Percentiles rank a stretch among this genome's conserved stretches.
These are phyloP conservation scores for Populus tremula DNA, from an alignment of 345 rosid species.

Conservation along the genomic window DNA sequence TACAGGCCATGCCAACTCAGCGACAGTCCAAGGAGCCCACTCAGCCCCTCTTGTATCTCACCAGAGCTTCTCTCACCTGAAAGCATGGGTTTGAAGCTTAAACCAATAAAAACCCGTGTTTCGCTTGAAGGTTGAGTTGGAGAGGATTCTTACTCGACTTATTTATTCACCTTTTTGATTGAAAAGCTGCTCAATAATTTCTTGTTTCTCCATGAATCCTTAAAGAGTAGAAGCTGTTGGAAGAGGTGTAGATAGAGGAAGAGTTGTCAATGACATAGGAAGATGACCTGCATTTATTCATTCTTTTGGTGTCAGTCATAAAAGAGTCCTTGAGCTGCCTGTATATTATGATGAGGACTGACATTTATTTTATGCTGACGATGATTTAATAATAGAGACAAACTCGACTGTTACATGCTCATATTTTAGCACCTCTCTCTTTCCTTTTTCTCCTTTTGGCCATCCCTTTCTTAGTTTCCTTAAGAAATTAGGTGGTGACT, in stretches of 20 bases:
- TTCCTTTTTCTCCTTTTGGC: too few species aligned
- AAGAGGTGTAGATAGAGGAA: constrained; percentile 31
- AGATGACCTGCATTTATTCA: constrained; percentile 19
- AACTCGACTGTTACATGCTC: neutral
- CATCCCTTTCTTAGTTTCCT: too few species aligned
- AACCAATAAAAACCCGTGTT: constrained; percentile 28
- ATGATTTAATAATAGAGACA: constrained; percentile 22
- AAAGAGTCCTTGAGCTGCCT: constrained; percentile 20
- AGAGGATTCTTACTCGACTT: neutral
- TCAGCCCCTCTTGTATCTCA: constrained; percentile 30
- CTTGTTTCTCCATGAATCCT: constrained; percentile 6
- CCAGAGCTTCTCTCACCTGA: constrained; percentile 37
- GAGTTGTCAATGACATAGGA: constrained; percentile 12
- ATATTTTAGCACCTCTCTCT: too few species aligned
- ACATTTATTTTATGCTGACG: constrained; percentile 22
- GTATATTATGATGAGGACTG: constrained; percentile 29
- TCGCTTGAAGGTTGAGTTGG: neutral
- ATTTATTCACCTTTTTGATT: neutral
- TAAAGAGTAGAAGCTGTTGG: constrained; percentile 22
- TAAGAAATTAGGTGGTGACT: too few species aligned
- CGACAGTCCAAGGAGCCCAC: constrained; percentile 33
- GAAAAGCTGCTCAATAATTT: constrained; percentile 6
- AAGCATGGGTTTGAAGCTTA: constrained; percentile 37
- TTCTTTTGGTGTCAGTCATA: constrained; percentile 64
- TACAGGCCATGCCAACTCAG: constrained; percentile 24